Base-by-base conservation (phyloP, 805 yeast genomes). In the Kazachstania africana region DNA sequence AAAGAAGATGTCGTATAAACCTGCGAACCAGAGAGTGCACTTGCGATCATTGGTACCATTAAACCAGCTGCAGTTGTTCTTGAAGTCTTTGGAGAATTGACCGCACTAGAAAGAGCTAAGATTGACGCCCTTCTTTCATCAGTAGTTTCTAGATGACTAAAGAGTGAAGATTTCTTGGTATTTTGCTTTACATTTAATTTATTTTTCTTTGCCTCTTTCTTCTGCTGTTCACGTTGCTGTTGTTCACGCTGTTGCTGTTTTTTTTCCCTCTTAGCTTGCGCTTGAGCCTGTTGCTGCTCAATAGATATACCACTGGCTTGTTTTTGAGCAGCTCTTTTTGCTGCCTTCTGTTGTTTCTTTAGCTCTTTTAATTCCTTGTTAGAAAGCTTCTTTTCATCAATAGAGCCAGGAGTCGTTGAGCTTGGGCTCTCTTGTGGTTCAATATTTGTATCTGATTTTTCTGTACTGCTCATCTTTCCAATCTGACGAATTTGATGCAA, bases 261-360 rank as follows among this genome's bases (percentile, higher is more conserved):
- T 35, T 53, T 64, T 48, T 51, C 70, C 61, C 48, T 62, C 58
- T 57, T 65, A 57, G 39, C 63, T 58, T 44, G 66, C 35, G 60
- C 55, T 42, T 45, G 55, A 27, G 49, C 42, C 27, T 54, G 55
- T 39, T 57, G 64, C 29, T 56, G 59, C 40, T 62, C 60, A 24
- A 55, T 44, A 13, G 66, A 52, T 27, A 73, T 70, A 21, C 78
- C 85, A 31, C 63, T 68, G 6, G 75, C 77, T 42, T 70, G 80
- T 50, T 82, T 85, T 40, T 76, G 73, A 2, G 95, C 94, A 2
- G 95, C 91, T 53, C 97, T 68, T 53, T 83, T 82, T 24, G 91
- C 94, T 10, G 91, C 91, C 59, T 88, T 87, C 48, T 85, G 94
- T 45, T 73, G 73, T 63, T 85, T 87, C 53, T 84, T 82, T 71